These are phyloP conservation scores for Rhodamnia argentea DNA, from an alignment of 345 rosid genomes.

Conservation along the genomic window DNA sequence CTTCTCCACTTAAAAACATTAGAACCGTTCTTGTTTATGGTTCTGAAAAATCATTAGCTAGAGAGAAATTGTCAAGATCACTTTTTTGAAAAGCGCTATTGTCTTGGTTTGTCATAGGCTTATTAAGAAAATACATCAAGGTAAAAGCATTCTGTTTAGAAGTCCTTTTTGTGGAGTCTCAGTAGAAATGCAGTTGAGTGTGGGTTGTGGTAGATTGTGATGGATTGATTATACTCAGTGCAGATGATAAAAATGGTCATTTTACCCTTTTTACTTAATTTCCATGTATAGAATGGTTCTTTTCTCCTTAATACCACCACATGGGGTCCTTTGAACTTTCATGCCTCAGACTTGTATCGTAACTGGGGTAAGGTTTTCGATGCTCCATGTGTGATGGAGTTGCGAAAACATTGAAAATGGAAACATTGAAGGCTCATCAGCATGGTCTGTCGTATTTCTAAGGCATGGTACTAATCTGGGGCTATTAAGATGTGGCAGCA, in stretches of 20 bases:
- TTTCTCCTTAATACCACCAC: neutral
- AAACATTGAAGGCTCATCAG: neutral
- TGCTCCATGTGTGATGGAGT: neutral
- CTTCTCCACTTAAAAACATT: neutral
- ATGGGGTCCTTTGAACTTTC: neutral
- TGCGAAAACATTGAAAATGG: neutral
- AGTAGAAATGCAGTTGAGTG: neutral
- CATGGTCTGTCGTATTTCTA: neutral
- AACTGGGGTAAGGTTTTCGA: neutral
- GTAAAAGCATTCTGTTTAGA: neutral
- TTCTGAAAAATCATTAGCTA: neutral
- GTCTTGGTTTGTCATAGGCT: neutral
- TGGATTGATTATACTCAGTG: neutral
- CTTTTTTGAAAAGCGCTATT: neutral
- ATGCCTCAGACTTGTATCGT: neutral
- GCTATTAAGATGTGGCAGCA: neutral
- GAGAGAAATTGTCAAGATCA: neutral
- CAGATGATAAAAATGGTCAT: neutral
- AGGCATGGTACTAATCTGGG: neutral
- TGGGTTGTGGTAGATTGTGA: neutral
- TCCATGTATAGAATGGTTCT: neutral
- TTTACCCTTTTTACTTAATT: neutral
- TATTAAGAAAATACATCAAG: neutral
- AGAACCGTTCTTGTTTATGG: neutral
- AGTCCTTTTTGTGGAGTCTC: neutral